Conservation (phyloP, 2,329 filamentous ascomycete species). For the Fusarium poae region DNA sequence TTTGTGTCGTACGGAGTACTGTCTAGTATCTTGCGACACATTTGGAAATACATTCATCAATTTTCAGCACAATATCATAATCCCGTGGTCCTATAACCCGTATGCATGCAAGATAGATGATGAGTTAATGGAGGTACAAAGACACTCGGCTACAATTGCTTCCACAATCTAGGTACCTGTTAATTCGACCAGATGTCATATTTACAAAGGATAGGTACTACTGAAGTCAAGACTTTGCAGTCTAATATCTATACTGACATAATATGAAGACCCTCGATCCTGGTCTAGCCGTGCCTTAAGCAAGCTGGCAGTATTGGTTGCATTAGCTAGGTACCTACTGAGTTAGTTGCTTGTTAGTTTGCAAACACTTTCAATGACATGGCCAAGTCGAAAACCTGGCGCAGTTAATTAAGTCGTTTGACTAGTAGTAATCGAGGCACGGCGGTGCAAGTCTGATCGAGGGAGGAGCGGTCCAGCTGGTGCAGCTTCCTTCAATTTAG, state of each 20-base stretch:
- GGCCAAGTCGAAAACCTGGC: slow-evolving; percentile 24
- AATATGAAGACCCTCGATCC: slow-evolving; percentile 16
- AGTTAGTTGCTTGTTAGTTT: neutral
- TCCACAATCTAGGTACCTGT: neutral
- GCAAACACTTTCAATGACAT: slow-evolving; percentile 15
- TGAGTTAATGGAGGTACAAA: slow-evolving; percentile 1
- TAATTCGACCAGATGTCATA: neutral
- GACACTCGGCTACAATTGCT: slow-evolving; percentile 7
- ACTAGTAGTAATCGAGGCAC: slow-evolving; percentile 9
- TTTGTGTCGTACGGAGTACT: slow-evolving; percentile 8
- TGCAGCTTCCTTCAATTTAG: slow-evolving; percentile 8
- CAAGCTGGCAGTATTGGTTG: slow-evolving; percentile 21
- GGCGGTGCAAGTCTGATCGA: slow-evolving; percentile 20
- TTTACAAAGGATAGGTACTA: neutral
- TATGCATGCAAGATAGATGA: neutral
- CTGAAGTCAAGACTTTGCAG: neutral
- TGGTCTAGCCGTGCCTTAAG: slow-evolving; percentile 5
- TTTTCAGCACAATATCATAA: neutral
- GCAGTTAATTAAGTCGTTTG: slow-evolving; percentile 25
- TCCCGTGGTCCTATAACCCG: neutral
- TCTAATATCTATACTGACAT: neutral
- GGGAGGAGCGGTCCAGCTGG: slow-evolving; percentile 17
- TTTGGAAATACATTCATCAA: neutral
- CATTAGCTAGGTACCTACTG: neutral
- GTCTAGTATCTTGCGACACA: neutral